These are phyloP conservation scores for Paramyrothecium roridum DNA, from an alignment of 2,329 filamentous ascomycete species.

Conservation along the genomic window DNA sequence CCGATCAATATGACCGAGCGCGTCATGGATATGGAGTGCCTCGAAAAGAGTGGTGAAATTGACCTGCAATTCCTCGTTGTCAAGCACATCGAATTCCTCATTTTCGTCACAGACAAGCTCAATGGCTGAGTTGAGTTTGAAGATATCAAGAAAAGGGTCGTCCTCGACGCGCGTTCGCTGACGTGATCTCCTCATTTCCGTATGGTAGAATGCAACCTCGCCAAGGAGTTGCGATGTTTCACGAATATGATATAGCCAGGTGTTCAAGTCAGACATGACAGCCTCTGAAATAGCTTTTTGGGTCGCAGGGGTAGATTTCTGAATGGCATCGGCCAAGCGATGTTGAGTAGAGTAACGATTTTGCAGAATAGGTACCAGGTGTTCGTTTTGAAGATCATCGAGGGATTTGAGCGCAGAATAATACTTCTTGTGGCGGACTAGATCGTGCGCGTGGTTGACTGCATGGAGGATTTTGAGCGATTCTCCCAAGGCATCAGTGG, in stretches of 20 bases:
- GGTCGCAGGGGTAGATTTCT: slow-evolving; percentile 89
- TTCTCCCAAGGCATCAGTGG: slow-evolving; percentile 81
- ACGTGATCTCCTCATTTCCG: slow-evolving; percentile 77
- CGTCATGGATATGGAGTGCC: slow-evolving; percentile 93
- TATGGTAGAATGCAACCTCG: slow-evolving; percentile 96
- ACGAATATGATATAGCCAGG: slow-evolving; percentile 91
- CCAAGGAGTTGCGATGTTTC: slow-evolving; percentile 95
- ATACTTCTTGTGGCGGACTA: slow-evolving; percentile 89
- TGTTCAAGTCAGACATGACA: slow-evolving; percentile 95
- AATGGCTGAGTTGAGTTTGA: slow-evolving; percentile 92
- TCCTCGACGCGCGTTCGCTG: slow-evolving; percentile 80
- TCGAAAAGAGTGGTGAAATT: slow-evolving; percentile 95
- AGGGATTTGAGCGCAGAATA: slow-evolving; percentile 91
- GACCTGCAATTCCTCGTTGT: slow-evolving; percentile 92
- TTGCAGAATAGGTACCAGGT: slow-evolving; percentile 69
- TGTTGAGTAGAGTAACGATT: slow-evolving; percentile 91
- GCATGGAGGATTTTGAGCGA: slow-evolving; percentile 89
- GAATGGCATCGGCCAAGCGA: slow-evolving; percentile 91
- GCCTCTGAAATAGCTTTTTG: slow-evolving; percentile 92
- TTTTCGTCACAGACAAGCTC: slow-evolving; percentile 93
- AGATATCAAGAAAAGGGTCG: slow-evolving; percentile 71
- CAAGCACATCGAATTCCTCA: slow-evolving; percentile 91
- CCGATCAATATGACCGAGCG: slow-evolving; percentile 85
- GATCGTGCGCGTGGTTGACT: slow-evolving; percentile 90
- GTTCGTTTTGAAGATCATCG: slow-evolving; percentile 94